Evolutionary conservation across 2,329 filamentous ascomycete species (phyloP), one percentile per base, ranked within the genome.

Genomic region (Trichoderma hamatum): DNA sequence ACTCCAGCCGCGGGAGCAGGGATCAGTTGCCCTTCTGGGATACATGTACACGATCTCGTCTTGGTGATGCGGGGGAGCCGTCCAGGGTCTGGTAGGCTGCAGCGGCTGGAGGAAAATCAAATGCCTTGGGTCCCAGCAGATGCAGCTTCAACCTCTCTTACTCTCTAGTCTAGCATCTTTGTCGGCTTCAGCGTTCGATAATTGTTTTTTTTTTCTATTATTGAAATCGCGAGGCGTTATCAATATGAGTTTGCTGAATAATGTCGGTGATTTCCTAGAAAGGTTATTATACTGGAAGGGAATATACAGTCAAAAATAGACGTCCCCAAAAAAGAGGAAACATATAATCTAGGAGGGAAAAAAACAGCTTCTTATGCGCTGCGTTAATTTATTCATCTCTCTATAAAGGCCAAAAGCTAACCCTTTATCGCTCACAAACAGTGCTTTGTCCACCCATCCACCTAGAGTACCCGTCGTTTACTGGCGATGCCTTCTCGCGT

Each of bases 21-120:
- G 61, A 64, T 64, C 26, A 64, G 32, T 55, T 64, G 61, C 61
- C 61, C 3, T 21, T 64, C 61, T 26, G 24, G 61, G 61, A 54
- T 54, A 16, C 24, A 19, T 24, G 30, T 54, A 16, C 24, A 19
- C 32, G 30, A 64, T 64, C 46, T 49, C 60, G 60, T 39, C 26
- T 21, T 64, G 21, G 30, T 64, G 61, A 64, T 26, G 61, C 46
- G 61, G 61, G 61, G 61, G 49, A 62, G 46, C 59, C 59, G 39
- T 61, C 52, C 52, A 16, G 52, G 52, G 52, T 55, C 28, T 32
- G 52, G 14, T 28, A 55, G 28, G 52, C 16, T 16, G 46, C 6
- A 51, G 46, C 46, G 24, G 7, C 21, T 2, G 46, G n/a, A 24
- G 10, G 46, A 51, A 51, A 51, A 51, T 51, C n/a, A n/a, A 24